phyloP scores from a whole-genome alignment of 129 eudicot species.

The Flaveria robusta region DNA sequence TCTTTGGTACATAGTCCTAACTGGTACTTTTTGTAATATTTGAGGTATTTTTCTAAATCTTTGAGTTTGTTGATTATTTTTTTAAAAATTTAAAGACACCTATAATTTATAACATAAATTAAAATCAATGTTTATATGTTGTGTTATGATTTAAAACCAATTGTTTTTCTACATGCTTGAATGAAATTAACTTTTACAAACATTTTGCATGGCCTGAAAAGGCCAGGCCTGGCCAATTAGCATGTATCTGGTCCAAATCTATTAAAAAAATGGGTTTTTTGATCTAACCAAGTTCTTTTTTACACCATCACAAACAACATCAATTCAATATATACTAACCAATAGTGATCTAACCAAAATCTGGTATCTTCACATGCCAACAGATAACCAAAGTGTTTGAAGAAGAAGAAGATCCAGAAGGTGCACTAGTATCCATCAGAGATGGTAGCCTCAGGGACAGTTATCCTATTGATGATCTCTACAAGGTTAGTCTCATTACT shows the following conservation, averaged over 20 bases:
- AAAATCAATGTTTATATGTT: too few relatives aligned
- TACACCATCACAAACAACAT: too few relatives aligned
- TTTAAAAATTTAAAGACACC: too few relatives aligned
- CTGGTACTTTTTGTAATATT: too few relatives aligned
- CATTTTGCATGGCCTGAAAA: not conserved
- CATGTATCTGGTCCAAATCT: not conserved
- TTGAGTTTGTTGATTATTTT: not conserved
- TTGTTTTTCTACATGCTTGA: not conserved
- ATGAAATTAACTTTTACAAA: not conserved
- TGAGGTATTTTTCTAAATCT: too few relatives aligned
- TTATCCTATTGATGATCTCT: constrained; percentile 66
- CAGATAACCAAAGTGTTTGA: constrained; percentile 60
- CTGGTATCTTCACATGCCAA: not conserved
- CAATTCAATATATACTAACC: too few relatives aligned
- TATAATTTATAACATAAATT: too few relatives aligned
- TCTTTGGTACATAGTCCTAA: too few relatives aligned
- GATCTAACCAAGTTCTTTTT: too few relatives aligned
- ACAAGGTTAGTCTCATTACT: constrained; percentile 54
- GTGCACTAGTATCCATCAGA: constrained; percentile 50
- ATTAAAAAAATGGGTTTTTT: too few relatives aligned
- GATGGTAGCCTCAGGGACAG: constrained; percentile 67
- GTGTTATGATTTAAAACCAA: not conserved
- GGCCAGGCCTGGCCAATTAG: not conserved
- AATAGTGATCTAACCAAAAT: constrained; percentile 20
- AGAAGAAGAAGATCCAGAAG: constrained; percentile 62